Evolutionary conservation across 495 filamentous ascomycete genomes (phyloP), one percentile per base, ranked within the genome.

Genomic region (Polyplosphaeria fusca): DNA sequence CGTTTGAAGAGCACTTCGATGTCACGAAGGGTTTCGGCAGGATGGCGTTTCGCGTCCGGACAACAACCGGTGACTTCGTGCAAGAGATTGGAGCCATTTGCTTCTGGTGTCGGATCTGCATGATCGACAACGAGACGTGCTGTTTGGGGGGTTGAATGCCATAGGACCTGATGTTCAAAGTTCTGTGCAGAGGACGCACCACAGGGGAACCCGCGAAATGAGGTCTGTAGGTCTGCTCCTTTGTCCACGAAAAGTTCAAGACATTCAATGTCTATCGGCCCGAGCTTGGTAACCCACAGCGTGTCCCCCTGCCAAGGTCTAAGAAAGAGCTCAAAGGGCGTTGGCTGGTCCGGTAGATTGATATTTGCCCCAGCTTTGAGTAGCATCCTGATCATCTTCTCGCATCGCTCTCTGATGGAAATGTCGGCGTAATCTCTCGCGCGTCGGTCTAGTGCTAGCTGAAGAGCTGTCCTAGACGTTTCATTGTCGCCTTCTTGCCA

Each of bases 321-420:
- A 20, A 64, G 26, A 42, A 64, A 64, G 4, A 47, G 42, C 38
- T 60, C 50, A 30, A 64, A 64, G 0, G 61, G 50, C 1, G 45
- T 47, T 19, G 40, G 37, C 12, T 18, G 16, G 4, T 43, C 26
- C 2, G 40, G 39, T 32, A 52, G 22, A 14, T 62, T 37, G 13
- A 68, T 58, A 18, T 46, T 38, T 0, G 65, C 68, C 4, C 63
- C 65, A 22, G 66, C 49, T 14, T 64, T 47, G 16, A 70, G 51
- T 7, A 70, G 44, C 51, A 64, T 60, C 38, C 60, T 64, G 0
- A 60, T 19, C 13, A 52, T 60, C 50, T 47, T 50, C 16, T 55
- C 51, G 40, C 49, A 48, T 1, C 39, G 45, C 14, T 56, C 45
- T 11, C 51, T 47, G 2, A 48, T 18, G 3, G 45, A 5, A 4